Base-by-base conservation (phyloP, 2,329 filamentous ascomycete genomes). In the Polytolypa hystricis region DNA sequence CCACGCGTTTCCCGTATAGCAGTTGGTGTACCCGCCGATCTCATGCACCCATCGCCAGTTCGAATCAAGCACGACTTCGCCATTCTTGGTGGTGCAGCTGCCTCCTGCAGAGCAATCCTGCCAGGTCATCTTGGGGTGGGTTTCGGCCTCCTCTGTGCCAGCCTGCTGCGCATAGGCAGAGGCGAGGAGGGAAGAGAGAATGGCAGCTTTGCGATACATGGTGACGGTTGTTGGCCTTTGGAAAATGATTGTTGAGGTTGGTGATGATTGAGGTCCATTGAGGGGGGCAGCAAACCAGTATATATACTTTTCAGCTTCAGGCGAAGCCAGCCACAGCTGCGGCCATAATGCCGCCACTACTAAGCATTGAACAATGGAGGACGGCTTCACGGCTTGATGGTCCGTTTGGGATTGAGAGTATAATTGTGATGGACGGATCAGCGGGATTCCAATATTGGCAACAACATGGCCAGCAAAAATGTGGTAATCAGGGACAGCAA, bases 11-110 rank as follows among this genome's bases (percentile, higher is more conserved):
- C 69, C 71, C 4, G 57, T 65, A 56, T 74, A 75, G 62, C 71
- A 75, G 60, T 77, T 77, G 47, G 62, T 69, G 43, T 62, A 67
- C 29, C 64, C 63, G 4, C 52, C 47, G 27, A 56, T 62, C 21
- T 57, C 55, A 54, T 75, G 70, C 34, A 73, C 53, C 72, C 72
- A 75, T 37, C 71, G 65, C 71, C 71, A 76, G 58, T 74, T 75
- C 42, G 69, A 48, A 47, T 76, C 71, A 47, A 78, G 56, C 36
- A 70, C 70, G 34, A 78, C 62, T 23, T 65, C 67, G 28, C 67
- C 71, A 27, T 51, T 47, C 46, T 71, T 69, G 2, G 54, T 73
- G 17, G 58, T 65, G 60, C 74, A 78, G 20, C 57, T 59, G 35
- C 71, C 69, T 38, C 56, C 60, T 15, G 57, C 49, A 23, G 69